A percentile compares a stretch with the other conserved stretches of the same genome.
Conservation (phyloP, 306 rosid genomes). For the Lupinus albus region DNA sequence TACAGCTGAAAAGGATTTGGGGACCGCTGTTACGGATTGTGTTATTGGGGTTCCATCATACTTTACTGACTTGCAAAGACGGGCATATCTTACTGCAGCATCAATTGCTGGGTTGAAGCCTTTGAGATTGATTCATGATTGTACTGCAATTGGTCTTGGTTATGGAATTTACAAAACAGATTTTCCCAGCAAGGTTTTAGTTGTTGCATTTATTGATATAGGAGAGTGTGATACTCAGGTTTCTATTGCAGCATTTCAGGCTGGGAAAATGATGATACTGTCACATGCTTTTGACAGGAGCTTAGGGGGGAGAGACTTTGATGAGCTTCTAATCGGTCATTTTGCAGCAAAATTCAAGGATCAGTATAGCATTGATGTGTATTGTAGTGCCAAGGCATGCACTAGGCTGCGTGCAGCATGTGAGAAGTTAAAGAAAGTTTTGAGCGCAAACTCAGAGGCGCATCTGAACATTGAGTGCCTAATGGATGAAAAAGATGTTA, state of each 20-base stretch:
- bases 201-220: conserved; percentile 76
- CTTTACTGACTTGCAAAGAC: conserved; percentile 88
- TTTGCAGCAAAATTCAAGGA: conserved; percentile 68
- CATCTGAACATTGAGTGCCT: conserved; percentile 86
- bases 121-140: conserved; percentile 84
- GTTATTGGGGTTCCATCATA: conserved; percentile 88
- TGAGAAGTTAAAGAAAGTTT: conserved; percentile 88
- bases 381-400: conserved; percentile 70
- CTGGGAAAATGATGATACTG: conserved; percentile 67
- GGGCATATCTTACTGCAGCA: conserved; percentile 74
- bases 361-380: conserved; percentile 67
- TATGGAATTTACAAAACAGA: conserved; percentile 82
- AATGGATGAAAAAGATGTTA: conserved; percentile 97
- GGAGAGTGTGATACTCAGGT: conserved; percentile 93
- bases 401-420: conserved; percentile 73
- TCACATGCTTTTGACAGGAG: conserved; percentile 70
- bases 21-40: conserved; percentile 67
- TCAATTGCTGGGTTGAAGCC: conserved; percentile 82
- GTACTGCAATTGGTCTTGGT: conserved; percentile 89
- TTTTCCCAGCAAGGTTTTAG: conserved; percentile 47
- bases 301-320: conserved; percentile 88
- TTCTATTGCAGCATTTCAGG: conserved; percentile 66
- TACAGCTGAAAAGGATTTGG: conserved; percentile 61
- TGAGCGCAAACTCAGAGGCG: conserved; percentile 90
- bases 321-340: conserved; percentile 72